Percentiles rank a stretch among this genome's conserved stretches.
These are phyloP conservation scores for Paratinospora sagittata DNA, from an alignment of 164 flowering plant species.

Conservation along the genomic window DNA sequence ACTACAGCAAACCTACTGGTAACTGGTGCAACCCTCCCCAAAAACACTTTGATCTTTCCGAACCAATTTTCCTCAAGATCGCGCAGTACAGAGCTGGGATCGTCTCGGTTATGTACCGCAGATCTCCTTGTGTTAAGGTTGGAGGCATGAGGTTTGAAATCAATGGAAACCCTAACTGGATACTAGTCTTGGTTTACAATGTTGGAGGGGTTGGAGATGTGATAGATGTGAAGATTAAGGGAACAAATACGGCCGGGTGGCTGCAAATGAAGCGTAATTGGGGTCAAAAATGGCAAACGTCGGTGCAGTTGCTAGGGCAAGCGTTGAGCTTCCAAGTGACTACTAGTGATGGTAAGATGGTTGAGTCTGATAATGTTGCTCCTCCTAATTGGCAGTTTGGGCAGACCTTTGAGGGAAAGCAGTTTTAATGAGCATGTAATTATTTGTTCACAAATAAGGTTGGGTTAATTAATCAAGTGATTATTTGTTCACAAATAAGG, in stretches of 20 bases:
- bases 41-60: conserved; percentile 60
- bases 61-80: conserved; percentile 59
- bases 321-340: conserved; percentile 12
- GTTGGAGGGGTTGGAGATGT: conserved; percentile 10
- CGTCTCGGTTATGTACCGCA: conserved; percentile 55
- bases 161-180: conserved; percentile 8
- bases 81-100: conserved; percentile 58
- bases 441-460: too few species aligned
- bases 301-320: not conserved
- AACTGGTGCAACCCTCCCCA: conserved; percentile 72
- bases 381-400: not conserved
- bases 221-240: conserved; percentile 5
- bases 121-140: conserved; percentile 9
- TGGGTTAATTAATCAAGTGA: too few species aligned
- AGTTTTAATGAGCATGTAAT: too few species aligned
- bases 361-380: conserved; percentile 8
- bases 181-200: conserved; percentile 9
- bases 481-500: too few species aligned
- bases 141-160: conserved; percentile 4
- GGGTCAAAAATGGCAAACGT: conserved; percentile 11
- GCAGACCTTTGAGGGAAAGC: conserved; percentile 1
- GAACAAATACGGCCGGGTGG: not conserved
- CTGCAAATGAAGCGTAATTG: conserved; percentile 5
- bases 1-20: conserved; percentile 41
- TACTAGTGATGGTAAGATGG: conserved; percentile 6